These are phyloP conservation scores for Neoascochyta sp. DNA, from an alignment of 2,329 filamentous ascomycete genomes.

Conservation along the genomic window DNA sequence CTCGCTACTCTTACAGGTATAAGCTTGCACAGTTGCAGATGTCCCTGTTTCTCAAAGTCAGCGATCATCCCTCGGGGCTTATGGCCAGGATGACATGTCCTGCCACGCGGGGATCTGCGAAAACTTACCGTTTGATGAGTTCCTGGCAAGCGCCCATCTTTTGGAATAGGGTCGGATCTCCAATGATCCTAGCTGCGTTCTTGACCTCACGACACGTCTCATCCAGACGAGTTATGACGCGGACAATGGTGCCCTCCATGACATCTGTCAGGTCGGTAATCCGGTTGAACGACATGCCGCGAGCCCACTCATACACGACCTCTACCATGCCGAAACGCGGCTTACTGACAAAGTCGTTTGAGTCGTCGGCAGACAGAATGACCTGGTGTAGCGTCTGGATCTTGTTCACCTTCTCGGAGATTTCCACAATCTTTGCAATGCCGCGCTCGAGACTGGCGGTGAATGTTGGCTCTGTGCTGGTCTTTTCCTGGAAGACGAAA, in stretches of 20 bases:
- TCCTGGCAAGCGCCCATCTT: constrained; percentile 99
- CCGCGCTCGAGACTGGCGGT: constrained; percentile 79
- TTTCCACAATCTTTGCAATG: constrained; percentile 78
- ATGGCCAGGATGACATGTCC: too few relatives aligned
- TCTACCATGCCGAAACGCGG: constrained; percentile 93
- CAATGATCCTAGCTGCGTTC: constrained; percentile 92
- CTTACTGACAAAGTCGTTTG: constrained; percentile 83
- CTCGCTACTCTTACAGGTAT: constrained; percentile 33
- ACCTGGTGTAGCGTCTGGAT: constrained; percentile 90
- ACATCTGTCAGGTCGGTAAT: constrained; percentile 96
- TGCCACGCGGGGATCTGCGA: too few relatives aligned
- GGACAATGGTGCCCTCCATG: constrained; percentile 92
- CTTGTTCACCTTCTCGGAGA: constrained; percentile 88
- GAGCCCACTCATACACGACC: constrained; percentile 97
- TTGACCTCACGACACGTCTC: constrained; percentile 97
- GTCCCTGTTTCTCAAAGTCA: constrained; percentile 32
- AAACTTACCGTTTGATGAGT: constrained; percentile 91
- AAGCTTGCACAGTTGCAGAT: constrained; percentile 42
- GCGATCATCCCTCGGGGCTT: constrained; percentile 9
- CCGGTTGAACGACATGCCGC: constrained; percentile 96
- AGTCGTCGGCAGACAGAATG: constrained; percentile 82
- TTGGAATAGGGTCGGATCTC: constrained; percentile 84
- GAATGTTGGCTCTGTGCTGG: constrained; percentile 72
- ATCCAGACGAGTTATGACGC: constrained; percentile 88
- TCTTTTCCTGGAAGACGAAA: constrained; percentile 98